phyloP scores from a whole-genome alignment of 108 stramenopile species.

The Pseudonitzschia multistriata region DNA sequence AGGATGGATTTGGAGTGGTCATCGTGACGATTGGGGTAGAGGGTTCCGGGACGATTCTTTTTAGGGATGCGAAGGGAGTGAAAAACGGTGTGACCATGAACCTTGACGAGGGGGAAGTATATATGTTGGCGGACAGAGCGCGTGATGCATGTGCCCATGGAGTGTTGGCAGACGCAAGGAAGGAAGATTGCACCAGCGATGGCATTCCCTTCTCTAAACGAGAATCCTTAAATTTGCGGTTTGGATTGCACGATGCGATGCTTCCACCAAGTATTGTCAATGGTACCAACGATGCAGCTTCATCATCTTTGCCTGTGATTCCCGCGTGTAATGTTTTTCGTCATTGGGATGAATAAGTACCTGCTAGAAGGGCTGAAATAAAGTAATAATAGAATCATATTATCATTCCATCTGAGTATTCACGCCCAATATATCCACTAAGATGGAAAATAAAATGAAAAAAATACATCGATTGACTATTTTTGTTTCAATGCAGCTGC shows the following conservation, averaged over 20 bases:
- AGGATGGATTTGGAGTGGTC: slow-evolving; percentile 53
- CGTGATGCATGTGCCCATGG: slow-evolving; percentile 43
- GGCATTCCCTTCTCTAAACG: slow-evolving; percentile 3
- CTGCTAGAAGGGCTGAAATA: background rate
- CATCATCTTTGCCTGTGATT: background rate
- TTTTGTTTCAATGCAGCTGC: slow-evolving; percentile 18
- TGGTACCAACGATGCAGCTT: background rate
- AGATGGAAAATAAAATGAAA: background rate
- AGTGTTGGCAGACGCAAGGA: slow-evolving; percentile 21
- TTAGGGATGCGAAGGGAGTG: slow-evolving; percentile 7
- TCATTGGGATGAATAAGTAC: slow-evolving; percentile 8
- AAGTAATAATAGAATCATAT: background rate
- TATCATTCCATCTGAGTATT: background rate
- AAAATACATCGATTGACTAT: background rate
- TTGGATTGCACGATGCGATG: slow-evolving; percentile 38
- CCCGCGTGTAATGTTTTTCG: slow-evolving; percentile 20
- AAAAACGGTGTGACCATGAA: slow-evolving; percentile 21
- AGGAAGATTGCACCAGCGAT: background rate
- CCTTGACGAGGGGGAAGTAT: slow-evolving; percentile 25
- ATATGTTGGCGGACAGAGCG: slow-evolving; percentile 33
- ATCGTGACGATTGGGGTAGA: slow-evolving; percentile 43
- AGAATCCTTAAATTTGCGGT: slow-evolving; percentile 45
- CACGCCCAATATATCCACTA: background rate
- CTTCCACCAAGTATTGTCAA: background rate
- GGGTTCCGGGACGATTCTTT: slow-evolving; percentile 23